A percentile compares a stretch with the other conserved stretches of the same genome.
Conservation (phyloP, 352 stramenopile genomes). For the Globisporangium polare region DNA sequence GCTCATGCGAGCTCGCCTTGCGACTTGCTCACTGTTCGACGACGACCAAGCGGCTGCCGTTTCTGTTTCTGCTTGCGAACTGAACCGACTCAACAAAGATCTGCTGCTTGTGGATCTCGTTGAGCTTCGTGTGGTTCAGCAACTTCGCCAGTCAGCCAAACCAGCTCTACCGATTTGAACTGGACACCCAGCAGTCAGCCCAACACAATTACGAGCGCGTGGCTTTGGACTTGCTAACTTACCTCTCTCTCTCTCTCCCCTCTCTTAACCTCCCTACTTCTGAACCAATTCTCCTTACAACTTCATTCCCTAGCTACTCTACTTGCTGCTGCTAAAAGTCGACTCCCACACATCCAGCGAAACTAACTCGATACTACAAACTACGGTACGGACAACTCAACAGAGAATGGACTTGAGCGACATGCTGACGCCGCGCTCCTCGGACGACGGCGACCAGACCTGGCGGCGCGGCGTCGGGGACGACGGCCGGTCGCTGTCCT, state of each 20-base stretch:
- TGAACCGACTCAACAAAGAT: too few relatives aligned
- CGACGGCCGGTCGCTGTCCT: conserved; percentile 5
- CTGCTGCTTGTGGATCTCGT: not conserved
- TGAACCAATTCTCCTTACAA: not conserved
- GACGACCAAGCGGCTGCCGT: not conserved
- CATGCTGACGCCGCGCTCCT: conserved; percentile 53
- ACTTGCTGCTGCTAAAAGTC: not conserved
- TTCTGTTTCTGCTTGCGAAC: not conserved
- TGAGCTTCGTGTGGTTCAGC: not conserved
- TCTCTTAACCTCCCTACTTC: not conserved
- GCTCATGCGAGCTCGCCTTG: too few relatives aligned
- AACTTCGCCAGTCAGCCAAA: not conserved
- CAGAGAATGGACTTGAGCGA: conserved; percentile 75
- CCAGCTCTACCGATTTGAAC: too few relatives aligned
- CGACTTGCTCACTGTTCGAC: not conserved
- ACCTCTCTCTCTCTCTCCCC: too few relatives aligned
- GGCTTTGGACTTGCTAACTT: not conserved
- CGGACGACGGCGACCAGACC: conserved; percentile 15
- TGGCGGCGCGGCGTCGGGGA: not conserved
- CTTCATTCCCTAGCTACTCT: not conserved
- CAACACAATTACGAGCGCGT: too few relatives aligned
- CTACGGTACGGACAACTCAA: conserved; percentile 19
- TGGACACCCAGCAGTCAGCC: too few relatives aligned
- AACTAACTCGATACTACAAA: not conserved
- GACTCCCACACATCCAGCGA: not conserved